Evolutionary conservation across 805 yeast species (phyloP), one percentile per base, ranked within the genome.

Genomic region (Cyberlindnera mississippiensis): DNA sequence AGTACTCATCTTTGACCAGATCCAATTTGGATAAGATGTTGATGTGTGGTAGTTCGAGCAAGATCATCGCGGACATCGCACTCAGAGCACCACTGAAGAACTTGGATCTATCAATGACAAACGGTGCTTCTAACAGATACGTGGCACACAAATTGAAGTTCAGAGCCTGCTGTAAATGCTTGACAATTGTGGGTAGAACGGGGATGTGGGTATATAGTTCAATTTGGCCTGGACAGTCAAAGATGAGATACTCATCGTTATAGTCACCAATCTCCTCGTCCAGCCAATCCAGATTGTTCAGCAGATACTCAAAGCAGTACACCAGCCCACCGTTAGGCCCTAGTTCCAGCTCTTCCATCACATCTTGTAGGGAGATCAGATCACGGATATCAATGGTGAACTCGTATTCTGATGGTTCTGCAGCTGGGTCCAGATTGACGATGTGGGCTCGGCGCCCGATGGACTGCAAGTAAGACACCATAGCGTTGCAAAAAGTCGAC

Each of bases 41-140:
- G 43, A 93, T 81, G 60, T 93, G 99, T 13, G 99, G 99, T 32
- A 91, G 72, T 62, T 93, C 99, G 38, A 93, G 71, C 45, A 93
- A 70, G 22, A 93, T 87, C 99, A 93, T 93, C 1, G 99, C 96
- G 17, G 95, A 83, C 99, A 93, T 93, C 16, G 99, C 99, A 60
- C 90, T 80, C 45, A 93, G 69, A 0, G 96, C 95, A 3, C 99
- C 99, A 41, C 95, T 83, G 62, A 93, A 93, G 63, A 89, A 93
- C 64, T 95, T 95, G 10, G 96, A 77, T 34, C 80, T 75, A 61
- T 93, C 99, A 43, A 91, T 72, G 35, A 91, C 85, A 63, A 93
- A 93, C 3, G 98, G 91, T 0, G 98, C 96, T 60, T 93, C 99
- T 46, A 93, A 65, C 35, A 93, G 67, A 63, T 93, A 93, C 0